Evolutionary conservation across 129 eudicot species (phyloP), one percentile per base, ranked within the genome.

Genomic region (Pulicaria dysenterica): DNA sequence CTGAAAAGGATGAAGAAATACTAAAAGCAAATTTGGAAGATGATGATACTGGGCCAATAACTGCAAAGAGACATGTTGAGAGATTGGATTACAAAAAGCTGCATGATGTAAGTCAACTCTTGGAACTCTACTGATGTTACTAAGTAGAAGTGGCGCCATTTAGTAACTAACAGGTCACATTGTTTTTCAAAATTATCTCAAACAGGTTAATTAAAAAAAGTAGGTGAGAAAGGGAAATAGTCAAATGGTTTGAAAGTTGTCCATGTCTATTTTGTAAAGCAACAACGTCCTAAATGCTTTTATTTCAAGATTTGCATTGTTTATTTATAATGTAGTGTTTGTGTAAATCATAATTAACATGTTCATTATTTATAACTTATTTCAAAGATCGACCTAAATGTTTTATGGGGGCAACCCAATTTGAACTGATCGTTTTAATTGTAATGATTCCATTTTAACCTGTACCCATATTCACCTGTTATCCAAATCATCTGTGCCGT

Each of bases 81-180:
- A 84, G 90, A 72, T 76, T 92, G 87, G 94, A 92, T 84, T 92
- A 92, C 86, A 86, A 92, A 79, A 92, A 79, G 85, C 81, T 92
- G 75, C 80, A 84, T 80, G 91, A 92, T 81, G 98, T 92, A 76
- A 89, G 98, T 79, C 58, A 15, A 70, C 49, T 64, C 48, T 43
- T 49, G 62, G 62, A 16, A 37, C 31, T 24, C 31, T 24, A 24
- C 31, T 24, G 31, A 24, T 73, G 60, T 19, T 40, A 73, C 41
- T 39, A 24, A 36, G 66, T 37, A 60, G 46, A 60, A 45, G 66
- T 58, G 17, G 16, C 5, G 17, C 60, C 60, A 7, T 55, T 19
- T 55, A 17, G 37, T 55, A 16, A 47, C 24, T 12, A 58, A 58
- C 13, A 17, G 45, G 63, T 4, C 4, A 8, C 5, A 6, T 39